Base-by-base conservation (phyloP, 2,329 filamentous ascomycete genomes). In the Apiospora koreana region DNA sequence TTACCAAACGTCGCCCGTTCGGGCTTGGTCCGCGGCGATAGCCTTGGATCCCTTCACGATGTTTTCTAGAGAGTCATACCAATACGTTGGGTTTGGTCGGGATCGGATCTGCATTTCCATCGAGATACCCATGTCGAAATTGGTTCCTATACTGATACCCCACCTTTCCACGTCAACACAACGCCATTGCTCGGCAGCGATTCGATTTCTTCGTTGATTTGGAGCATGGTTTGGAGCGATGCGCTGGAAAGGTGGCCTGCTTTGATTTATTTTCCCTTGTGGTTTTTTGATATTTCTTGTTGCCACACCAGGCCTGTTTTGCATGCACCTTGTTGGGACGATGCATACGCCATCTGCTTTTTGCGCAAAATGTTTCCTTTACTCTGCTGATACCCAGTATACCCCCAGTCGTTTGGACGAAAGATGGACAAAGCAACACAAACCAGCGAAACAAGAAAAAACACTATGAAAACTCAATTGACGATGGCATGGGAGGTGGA, bases 101-200 rank as follows among this genome's bases (percentile, higher is more conserved):
- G 75, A 78, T 78, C 75, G 78, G 78, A 79, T 79, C 77, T 80
- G 79, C 78, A 79, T 80, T 80, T 79, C 69, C 77, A 79, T 62
- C 62, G 45, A 79, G 78, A 79, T 79, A 79, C 78, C 79, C 79
- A 67, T 72, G 71, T 72, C 75, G 75, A 78, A 76, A 79, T 76
- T 78, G 77, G 76, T 79, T 78, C 76, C 75, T 74, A 77, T 66
- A 77, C 75, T 78, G 77, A 79, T 79, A 79, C 77, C 77, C 77
- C 73, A 72, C 72, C 73, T 74, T 75, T 68, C 69, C 45, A 71
- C 70, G 69, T 73, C 71, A 43, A 75, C 58, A 67, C 72, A 69
- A 69, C 71, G 72, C 73, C 74, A 74, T 75, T 62, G 54, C 71
- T 70, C 66, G 71, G 69, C 69, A 71, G 73, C 75, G 74, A 75